A percentile compares a stretch with the other conserved stretches of the same genome.
Conservation (phyloP, 2,329 filamentous ascomycete genomes). For the Emergomyces pasteurianus region DNA sequence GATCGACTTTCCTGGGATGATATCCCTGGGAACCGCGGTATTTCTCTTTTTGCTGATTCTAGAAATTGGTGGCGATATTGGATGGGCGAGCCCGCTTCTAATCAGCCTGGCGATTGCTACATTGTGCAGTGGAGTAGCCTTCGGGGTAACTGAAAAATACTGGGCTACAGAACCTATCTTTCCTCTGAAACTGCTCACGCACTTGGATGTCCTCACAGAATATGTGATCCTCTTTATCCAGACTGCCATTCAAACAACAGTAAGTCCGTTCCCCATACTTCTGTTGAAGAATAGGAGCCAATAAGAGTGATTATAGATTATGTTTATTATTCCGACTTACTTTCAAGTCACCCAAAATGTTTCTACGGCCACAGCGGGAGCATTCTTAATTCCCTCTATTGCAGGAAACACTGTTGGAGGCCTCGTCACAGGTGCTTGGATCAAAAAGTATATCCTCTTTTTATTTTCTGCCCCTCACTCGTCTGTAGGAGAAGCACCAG, state of each 20-base stretch:
- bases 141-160: background rate
- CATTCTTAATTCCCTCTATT: conserved; percentile 56
- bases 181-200: conserved; percentile 10
- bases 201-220: conserved; percentile 43
- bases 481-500: background rate
- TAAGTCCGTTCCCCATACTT: no score
- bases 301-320: no score
- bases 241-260: no score
- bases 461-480: background rate
- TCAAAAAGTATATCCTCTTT: background rate
- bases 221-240: no score
- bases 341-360: conserved; percentile 52
- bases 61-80: background rate
- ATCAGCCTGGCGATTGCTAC: background rate
- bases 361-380: conserved; percentile 46
- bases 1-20: background rate
- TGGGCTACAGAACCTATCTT: background rate
- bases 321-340: conserved; percentile 20
- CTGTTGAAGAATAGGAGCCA: no score
- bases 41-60: background rate
- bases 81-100: background rate
- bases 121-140: background rate
- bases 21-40: background rate
- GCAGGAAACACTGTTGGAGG: conserved; percentile 45
- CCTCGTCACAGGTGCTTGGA: background rate